Conservation (phyloP, 2,329 filamentous ascomycete genomes). For the Pseudogymnoascus sp. region DNA sequence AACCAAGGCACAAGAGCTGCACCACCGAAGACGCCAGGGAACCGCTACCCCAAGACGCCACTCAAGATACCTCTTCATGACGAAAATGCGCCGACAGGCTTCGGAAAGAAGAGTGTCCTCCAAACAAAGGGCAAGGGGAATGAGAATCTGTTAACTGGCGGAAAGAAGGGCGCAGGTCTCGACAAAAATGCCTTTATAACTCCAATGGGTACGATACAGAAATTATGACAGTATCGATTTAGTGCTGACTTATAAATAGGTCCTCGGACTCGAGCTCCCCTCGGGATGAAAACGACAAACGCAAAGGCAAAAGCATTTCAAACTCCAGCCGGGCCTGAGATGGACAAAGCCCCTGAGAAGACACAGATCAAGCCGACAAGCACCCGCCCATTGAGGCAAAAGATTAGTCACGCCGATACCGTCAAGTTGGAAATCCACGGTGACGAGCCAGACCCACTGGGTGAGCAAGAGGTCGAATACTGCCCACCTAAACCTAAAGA, state of each 20-base stretch:
- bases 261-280: slow-evolving; percentile 62
- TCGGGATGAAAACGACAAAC: slow-evolving; percentile 95
- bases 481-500: slow-evolving; percentile 65
- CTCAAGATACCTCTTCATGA: slow-evolving; percentile 70
- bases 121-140: slow-evolving; percentile 48
- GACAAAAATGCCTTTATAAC: slow-evolving; percentile 65
- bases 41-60: slow-evolving; percentile 71
- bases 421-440: slow-evolving; percentile 56
- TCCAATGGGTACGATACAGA: slow-evolving; percentile 57
- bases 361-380: slow-evolving; percentile 50
- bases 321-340: slow-evolving; percentile 53
- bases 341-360: slow-evolving; percentile 52
- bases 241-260: slow-evolving; percentile 17
- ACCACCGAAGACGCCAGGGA: slow-evolving; percentile 69
- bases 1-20: slow-evolving; percentile 55
- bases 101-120: slow-evolving; percentile 50
- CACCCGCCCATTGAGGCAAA: slow-evolving; percentile 50
- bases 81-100: slow-evolving; percentile 61
- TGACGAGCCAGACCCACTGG: slow-evolving; percentile 40
- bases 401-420: slow-evolving; percentile 41
- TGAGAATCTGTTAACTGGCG: slow-evolving; percentile 44
- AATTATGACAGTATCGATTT: slow-evolving; percentile 12
- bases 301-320: slow-evolving; percentile 66
- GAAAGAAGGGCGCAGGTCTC: slow-evolving; percentile 41
- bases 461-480: slow-evolving; percentile 77